Base-by-base conservation (phyloP, 495 filamentous ascomycete genomes). In the Apodospora peruviana region DNA sequence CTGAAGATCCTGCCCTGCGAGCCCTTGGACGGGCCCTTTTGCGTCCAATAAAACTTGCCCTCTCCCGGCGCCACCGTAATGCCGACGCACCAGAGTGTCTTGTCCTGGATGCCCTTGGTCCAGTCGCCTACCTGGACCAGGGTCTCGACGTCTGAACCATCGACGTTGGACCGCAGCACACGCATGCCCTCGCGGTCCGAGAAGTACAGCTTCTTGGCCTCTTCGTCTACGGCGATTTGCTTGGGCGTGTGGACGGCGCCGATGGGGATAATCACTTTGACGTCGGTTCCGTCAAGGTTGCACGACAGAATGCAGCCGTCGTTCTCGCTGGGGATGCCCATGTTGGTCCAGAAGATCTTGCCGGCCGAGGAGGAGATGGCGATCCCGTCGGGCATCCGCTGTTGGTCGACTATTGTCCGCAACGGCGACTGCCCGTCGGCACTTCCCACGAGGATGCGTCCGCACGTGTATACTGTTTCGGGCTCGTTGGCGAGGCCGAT, bases 11-110 rank as follows among this genome's bases (percentile, higher is more conserved):
- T 61, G 1, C 79, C 76, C 24, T 66, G 57, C 0, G 51, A 54
- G 2, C 55, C 67, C 47, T 80, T 81, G 19, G 65, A 66, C 4
- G 63, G 66, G 0, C 78, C 79, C 55, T 80, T 81, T 47, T 81
- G 79, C 0, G 77, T 75, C 77, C 77, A 81, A 59, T 77, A 80
- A n/a, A 83, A 43, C 21, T 72, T 56, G 2, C 64, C 65, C 7
- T 52, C 58, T 1, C 53, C 41, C 1, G 44, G 47, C 35, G 70
- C 66, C 27, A 83, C 43, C 0, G 68, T 57, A 24, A 83, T 67
- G 0, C 79, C 77, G 5, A 81, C 77, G 52, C 74, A 79, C 78
- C 77, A 81, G 0, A 59, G 61, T 0, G 50, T 61, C 52, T 70
- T 60, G 55, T 74, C 67, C 0, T 54, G 47, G 11, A 49, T 47